Conservation (phyloP, 2,329 filamentous ascomycete genomes). For the Aspergillus udagawae region DNA sequence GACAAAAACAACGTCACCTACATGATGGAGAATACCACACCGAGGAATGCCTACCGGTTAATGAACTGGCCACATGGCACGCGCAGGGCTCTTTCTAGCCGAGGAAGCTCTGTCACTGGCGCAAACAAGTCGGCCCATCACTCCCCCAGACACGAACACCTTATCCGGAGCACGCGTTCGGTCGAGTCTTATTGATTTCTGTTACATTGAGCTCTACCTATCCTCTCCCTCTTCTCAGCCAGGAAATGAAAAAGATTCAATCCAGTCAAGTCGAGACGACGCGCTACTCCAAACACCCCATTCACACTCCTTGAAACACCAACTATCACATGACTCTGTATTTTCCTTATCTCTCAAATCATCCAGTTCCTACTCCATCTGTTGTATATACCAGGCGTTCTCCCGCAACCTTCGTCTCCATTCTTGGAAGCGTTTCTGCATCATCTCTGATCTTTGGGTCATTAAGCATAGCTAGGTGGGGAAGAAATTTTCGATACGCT, state of each 20-base stretch:
- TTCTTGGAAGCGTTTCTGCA: neutral
- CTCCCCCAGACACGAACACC: conserved; percentile 3
- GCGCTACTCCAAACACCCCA: neutral
- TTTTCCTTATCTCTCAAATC: neutral
- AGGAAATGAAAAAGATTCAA: neutral
- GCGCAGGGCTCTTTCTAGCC: conserved; percentile 5
- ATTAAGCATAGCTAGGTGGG: neutral
- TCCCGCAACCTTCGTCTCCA: neutral
- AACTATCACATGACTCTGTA: neutral
- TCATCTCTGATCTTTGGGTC: neutral
- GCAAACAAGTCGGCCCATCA: neutral
- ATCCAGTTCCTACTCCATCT: neutral
- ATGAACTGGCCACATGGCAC: conserved; percentile 29
- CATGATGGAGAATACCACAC: conserved; percentile 23
- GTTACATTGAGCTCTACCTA: neutral
- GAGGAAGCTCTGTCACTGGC: neutral
- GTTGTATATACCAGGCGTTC: neutral
- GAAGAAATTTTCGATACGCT: neutral
- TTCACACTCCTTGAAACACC: neutral
- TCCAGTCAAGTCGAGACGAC: too few relatives aligned
- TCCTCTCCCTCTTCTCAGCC: neutral
- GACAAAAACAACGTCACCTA: conserved; percentile 34
- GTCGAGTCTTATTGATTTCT: conserved; percentile 23
- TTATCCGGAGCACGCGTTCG: conserved; percentile 19
- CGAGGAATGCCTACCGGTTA: conserved; percentile 25